These are phyloP conservation scores for Coriaria nepalensis DNA, from an alignment of 306 rosid species.

Conservation along the genomic window DNA sequence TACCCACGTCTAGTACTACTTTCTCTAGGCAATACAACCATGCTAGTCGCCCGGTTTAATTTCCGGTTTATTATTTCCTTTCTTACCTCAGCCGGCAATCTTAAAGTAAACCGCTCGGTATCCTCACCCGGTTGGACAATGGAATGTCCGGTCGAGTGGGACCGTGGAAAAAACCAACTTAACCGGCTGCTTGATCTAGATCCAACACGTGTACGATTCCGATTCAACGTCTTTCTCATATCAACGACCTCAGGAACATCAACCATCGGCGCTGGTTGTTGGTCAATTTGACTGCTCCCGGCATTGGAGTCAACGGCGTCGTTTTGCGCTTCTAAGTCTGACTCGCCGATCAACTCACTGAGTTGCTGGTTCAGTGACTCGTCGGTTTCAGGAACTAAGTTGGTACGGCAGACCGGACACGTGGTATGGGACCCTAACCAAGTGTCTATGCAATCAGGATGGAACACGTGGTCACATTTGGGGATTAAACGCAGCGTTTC, in stretches of 20 bases:
- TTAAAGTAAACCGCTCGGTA: conserved; percentile 72
- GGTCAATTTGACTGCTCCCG: not conserved
- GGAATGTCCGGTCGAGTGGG: conserved; percentile 90
- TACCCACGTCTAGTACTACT: conserved; percentile 50
- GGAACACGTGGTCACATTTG: conserved; percentile 87
- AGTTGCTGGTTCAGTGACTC: conserved; percentile 15
- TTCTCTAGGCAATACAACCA: conserved; percentile 40
- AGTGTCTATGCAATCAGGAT: conserved; percentile 70
- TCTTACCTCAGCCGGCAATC: conserved; percentile 56
- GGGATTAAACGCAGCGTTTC: conserved; percentile 88
- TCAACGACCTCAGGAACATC: no score
- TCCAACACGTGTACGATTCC: conserved; percentile 42
- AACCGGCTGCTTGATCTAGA: conserved; percentile 25
- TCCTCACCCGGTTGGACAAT: conserved; percentile 56
- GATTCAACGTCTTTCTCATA: conserved; percentile 29
- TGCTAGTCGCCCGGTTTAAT: conserved; percentile 49
- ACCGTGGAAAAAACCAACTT: conserved; percentile 37
- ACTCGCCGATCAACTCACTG: not conserved
- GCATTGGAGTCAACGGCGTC: conserved; percentile 13
- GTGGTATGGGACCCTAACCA: conserved; percentile 70
- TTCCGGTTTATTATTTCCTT: conserved; percentile 42
- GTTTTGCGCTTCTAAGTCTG: conserved; percentile 36
- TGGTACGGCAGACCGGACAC: conserved; percentile 85
- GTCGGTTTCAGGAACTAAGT: conserved; percentile 33
- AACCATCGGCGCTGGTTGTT: not conserved